Evolutionary conservation across 768 basidiomycete species (phyloP).

Genomic region (Russula sp.): DNA sequence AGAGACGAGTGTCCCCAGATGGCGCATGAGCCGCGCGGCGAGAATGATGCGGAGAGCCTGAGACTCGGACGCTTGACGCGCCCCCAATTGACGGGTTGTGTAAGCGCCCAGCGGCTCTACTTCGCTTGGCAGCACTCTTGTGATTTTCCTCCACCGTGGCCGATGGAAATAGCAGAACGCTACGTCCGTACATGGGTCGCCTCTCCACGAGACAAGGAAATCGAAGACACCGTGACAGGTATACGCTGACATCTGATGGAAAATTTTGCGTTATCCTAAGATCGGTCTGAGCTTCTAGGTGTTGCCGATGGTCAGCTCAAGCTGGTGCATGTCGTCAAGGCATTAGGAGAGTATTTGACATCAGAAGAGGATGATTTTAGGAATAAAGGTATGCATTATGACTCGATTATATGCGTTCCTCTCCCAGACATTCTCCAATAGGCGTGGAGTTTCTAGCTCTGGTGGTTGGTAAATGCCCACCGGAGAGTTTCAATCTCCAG

Average conservation of each 20-base stretch:
- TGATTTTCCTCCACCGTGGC: not conserved
- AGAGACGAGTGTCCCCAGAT: constrained; percentile 15
- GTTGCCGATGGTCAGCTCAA: constrained; percentile 50
- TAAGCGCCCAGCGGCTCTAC: not conserved
- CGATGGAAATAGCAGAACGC: constrained; percentile 30
- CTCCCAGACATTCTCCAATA: constrained; percentile 29
- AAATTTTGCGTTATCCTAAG: constrained; percentile 2
- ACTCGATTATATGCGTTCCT: not conserved
- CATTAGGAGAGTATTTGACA: constrained; percentile 81
- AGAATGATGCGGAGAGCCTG: not conserved
- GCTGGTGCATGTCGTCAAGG: constrained; percentile 76
- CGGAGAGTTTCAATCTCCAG: constrained; percentile 66
- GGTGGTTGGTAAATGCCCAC: constrained; percentile 56
- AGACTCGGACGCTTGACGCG: not conserved
- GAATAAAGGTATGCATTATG: constrained; percentile 55
- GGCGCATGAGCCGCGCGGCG: constrained; percentile 20
- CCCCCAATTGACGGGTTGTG: not conserved
- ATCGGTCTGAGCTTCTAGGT: constrained; percentile 32
- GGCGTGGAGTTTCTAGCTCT: constrained; percentile 81
- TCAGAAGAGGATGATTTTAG: constrained; percentile 76
- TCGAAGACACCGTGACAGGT: constrained; percentile 28
- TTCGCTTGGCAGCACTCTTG: not conserved
- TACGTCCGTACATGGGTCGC: constrained; percentile 30
- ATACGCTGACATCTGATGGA: not conserved
- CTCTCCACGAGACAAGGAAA: constrained; percentile 26